Evolutionary conservation across 148 eudicot species (phyloP), one percentile per base, ranked within the genome.

Genomic region (Rhododendron williamsianum): DNA sequence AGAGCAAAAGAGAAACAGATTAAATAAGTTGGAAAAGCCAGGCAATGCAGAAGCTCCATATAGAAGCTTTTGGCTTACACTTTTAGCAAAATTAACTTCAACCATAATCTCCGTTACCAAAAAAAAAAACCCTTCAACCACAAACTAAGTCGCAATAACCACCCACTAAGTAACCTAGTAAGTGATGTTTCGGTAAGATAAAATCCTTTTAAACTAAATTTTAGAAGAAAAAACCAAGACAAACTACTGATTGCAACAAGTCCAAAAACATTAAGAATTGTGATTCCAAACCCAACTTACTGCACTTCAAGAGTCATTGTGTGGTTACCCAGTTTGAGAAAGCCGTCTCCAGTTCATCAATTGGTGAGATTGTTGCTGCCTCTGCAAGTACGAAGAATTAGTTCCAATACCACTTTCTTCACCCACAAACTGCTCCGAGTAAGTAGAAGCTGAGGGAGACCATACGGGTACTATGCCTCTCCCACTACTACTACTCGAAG

Each of bases 251-350:
- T 80, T 81, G 43, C 74, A 60, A 49, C 76, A 56, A 33, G 45
- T n/a, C 73, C 80, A 48, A 72, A 71, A 83, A 48, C 46, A 18
- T 56, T 67, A 41, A 65, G 25, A 65, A 45, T 36, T 51, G 38
- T 63, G 5, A 41, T 23, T 36, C 35, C 35, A 16, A 67, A 36
- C 72, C 71, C 63, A 81, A 10, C 33, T 71, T 41, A 67, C 69
- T 78, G 82, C 86, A 11, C 49, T 85, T 87, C 76, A 86, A 74
- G 69, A 82, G 81, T 76, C 73, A 86, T 49, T 25, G 81, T 33
- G 27, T 38, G 81, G 90, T 93, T 91, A 95, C 99, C 99, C 98
- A 63, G 95, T 95, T 90, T 97, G 98, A 87, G 99, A 92, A 87
- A 95, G 97, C 86, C 91, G 92, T 80, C 92, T 91, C 97, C 96